Conservation (phyloP, 306 rosid species). For the Inga leiocalycina region DNA sequence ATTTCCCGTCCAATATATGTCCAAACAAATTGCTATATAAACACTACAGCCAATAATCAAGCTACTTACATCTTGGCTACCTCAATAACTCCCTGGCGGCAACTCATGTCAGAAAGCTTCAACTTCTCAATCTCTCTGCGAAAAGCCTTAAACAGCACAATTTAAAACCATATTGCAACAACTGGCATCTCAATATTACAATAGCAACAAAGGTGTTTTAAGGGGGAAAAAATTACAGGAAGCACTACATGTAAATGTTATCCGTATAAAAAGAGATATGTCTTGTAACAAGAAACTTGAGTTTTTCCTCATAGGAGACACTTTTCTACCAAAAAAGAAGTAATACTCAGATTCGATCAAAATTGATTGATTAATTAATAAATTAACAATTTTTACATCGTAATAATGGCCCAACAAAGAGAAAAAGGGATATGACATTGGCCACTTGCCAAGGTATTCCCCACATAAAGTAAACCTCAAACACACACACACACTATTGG, state of each 20-base stretch:
- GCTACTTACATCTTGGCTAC: conserved; percentile 95
- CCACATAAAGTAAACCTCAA: neutral
- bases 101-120: conserved; percentile 88
- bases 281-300: neutral
- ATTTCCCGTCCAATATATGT: neutral
- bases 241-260: neutral
- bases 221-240: neutral
- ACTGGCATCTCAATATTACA: conserved; percentile 4
- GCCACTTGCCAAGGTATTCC: neutral
- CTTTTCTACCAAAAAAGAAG: conserved; percentile 6
- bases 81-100: conserved; percentile 94
- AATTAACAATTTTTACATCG: no score
- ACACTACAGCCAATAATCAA: conserved; percentile 9
- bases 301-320: neutral
- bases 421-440: neutral
- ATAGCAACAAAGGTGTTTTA: neutral
- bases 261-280: neutral
- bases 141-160: conserved; percentile 25
- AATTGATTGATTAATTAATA: no score
- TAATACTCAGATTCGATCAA: neutral
- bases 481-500: neutral
- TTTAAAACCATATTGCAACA: conserved; percentile 15
- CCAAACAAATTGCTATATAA: conserved; percentile 20
- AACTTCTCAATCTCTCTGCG: conserved; percentile 95
- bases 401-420: neutral